Conservation (phyloP, 2,329 filamentous ascomycete genomes). For the Alternaria arborescens region DNA sequence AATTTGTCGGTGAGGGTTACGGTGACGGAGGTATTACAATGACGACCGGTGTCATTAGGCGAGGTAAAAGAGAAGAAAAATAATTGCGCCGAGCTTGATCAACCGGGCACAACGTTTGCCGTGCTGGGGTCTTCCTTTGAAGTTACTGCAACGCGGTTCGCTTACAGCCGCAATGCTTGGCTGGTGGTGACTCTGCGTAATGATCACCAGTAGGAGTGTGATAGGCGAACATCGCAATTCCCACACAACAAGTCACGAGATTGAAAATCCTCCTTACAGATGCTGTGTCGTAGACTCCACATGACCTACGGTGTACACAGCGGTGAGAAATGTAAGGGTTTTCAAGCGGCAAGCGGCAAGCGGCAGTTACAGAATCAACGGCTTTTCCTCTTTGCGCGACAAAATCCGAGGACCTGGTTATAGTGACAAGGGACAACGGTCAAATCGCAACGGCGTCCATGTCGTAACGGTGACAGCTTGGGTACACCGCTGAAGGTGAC, state of each 20-base stretch:
- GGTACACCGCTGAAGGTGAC: slow-evolving; percentile 25
- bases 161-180: slow-evolving; percentile 13
- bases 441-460: slow-evolving; percentile 17
- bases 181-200: slow-evolving; percentile 1
- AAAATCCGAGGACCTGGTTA: slow-evolving; percentile 22
- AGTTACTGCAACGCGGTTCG: slow-evolving; percentile 8
- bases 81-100: slow-evolving; percentile 7
- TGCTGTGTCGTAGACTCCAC: background rate
- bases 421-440: slow-evolving; percentile 14
- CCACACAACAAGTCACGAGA: slow-evolving; percentile 13
- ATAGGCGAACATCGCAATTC: slow-evolving; percentile 8
- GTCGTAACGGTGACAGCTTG: slow-evolving; percentile 17
- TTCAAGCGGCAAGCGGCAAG: background rate
- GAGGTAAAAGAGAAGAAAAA: slow-evolving; percentile 1
- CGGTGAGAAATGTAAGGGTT: slow-evolving; percentile 8
- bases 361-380: slow-evolving; percentile 21
- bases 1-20: slow-evolving; percentile 5
- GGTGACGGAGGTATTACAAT: background rate
- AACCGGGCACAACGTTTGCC: slow-evolving; percentile 4
- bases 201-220: slow-evolving; percentile 7
- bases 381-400: slow-evolving; percentile 10
- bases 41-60: background rate
- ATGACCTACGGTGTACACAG: slow-evolving; percentile 1
- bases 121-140: slow-evolving; percentile 6
- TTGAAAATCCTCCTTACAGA: slow-evolving; percentile 5